Evolutionary conservation across 768 basidiomycete genomes (phyloP).

Genomic region (Strobilomyces dryophilus): DNA sequence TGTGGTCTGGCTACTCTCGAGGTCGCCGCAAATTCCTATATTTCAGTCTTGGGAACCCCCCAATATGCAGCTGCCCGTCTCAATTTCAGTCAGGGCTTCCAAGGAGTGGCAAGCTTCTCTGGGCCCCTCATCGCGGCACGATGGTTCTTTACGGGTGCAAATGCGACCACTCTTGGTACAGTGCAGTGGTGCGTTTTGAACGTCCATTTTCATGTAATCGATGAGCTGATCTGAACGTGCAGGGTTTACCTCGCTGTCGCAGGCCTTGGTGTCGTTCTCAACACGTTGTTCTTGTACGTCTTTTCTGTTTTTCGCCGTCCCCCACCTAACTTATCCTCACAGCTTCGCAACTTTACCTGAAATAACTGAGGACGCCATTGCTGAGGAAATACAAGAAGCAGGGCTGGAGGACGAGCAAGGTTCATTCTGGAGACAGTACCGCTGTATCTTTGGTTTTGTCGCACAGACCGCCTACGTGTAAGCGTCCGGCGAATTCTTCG

Average conservation of each 20-base stretch:
- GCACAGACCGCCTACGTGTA: constrained; percentile 68
- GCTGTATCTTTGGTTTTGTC: constrained; percentile 67
- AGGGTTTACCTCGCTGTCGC: constrained; percentile 67
- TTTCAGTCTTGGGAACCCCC: constrained; percentile 61
- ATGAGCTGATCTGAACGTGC: constrained; percentile 1
- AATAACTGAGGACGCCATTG: constrained; percentile 63
- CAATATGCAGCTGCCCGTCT: constrained; percentile 71
- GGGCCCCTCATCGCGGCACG: constrained; percentile 72
- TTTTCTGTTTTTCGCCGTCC: not conserved
- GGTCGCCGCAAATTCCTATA: constrained; percentile 80
- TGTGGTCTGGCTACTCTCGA: constrained; percentile 66
- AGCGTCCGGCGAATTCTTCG: constrained; percentile 17
- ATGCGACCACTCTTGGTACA: constrained; percentile 57
- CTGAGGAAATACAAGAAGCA: constrained; percentile 42
- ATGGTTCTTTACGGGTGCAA: constrained; percentile 68
- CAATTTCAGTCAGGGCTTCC: constrained; percentile 78
- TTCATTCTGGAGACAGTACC: constrained; percentile 66
- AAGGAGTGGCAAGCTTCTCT: constrained; percentile 69
- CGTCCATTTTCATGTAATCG: not conserved
- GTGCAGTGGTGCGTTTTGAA: constrained; percentile 51
- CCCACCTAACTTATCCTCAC: not conserved
- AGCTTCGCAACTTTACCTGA: constrained; percentile 68
- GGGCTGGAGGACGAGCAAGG: constrained; percentile 41
- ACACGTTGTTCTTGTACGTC: constrained; percentile 59
- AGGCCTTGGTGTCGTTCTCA: constrained; percentile 57